These are phyloP conservation scores for Citeromyces hawaiiensis DNA, from an alignment of 1,139 yeast genomes.

Conservation along the genomic window DNA sequence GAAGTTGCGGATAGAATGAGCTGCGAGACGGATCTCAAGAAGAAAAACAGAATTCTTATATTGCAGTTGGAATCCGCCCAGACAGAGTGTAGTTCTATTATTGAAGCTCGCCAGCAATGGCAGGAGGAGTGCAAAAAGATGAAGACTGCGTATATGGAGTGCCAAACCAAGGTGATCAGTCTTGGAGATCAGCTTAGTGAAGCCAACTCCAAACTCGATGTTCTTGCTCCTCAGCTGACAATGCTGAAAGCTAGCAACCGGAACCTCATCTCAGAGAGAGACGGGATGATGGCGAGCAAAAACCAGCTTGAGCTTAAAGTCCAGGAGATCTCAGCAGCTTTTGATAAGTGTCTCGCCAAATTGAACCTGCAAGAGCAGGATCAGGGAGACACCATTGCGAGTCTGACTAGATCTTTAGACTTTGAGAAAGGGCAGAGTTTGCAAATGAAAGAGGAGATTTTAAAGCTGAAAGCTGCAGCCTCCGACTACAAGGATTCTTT, in stretches of 20 bases:
- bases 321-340: constrained; percentile 26
- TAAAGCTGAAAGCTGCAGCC: constrained; percentile 22
- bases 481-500: constrained; percentile 7
- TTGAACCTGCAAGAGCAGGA: constrained; percentile 17
- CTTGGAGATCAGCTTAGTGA: constrained; percentile 22
- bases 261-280: constrained; percentile 36
- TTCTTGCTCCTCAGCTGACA: constrained; percentile 31
- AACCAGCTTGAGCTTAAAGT: constrained; percentile 31
- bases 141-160: constrained; percentile 18
- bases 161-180: constrained; percentile 26
- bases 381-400: constrained; percentile 15
- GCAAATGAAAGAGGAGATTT: constrained; percentile 18
- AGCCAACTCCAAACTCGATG: constrained; percentile 31
- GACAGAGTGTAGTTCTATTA: constrained; percentile 32
- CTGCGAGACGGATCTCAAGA: constrained; percentile 51
- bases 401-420: constrained; percentile 20
- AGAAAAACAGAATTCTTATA: constrained; percentile 47
- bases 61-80: constrained; percentile 47
- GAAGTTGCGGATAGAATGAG: constrained; percentile 46
- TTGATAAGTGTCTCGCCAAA: constrained; percentile 27
- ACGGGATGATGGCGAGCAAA: constrained; percentile 31
- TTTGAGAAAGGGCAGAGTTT: constrained; percentile 26
- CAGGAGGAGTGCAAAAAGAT: constrained; percentile 32
- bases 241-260: constrained; percentile 38
- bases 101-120: constrained; percentile 36